Percentiles rank a stretch among this genome's conserved stretches.
Evolutionary conservation across 2,329 filamentous ascomycete species (phyloP).

Genomic region (Microsporum audouinii): DNA sequence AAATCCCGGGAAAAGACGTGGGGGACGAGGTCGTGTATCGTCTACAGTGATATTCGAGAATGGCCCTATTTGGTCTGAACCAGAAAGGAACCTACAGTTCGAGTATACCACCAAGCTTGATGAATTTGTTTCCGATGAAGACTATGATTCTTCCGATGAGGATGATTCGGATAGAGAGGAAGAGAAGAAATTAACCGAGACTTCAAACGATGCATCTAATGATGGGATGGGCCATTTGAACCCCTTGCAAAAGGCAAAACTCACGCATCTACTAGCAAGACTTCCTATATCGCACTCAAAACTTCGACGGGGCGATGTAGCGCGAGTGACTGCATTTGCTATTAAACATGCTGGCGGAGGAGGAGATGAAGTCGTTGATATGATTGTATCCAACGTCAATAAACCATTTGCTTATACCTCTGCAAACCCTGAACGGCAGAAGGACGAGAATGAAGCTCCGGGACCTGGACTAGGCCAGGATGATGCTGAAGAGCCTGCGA

Average conservation of each 20-base stretch:
- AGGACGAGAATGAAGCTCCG: conserved; percentile 10
- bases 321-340: conserved; percentile 74
- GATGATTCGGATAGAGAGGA: conserved; percentile 49
- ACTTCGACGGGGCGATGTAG: conserved; percentile 74
- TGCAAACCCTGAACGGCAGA: conserved; percentile 47
- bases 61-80: conserved; percentile 64
- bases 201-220: conserved; percentile 30
- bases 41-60: conserved; percentile 53
- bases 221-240: conserved; percentile 59
- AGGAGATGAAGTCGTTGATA: conserved; percentile 80
- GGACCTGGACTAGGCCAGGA: conserved; percentile 20
- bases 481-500: conserved; percentile 21
- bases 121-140: conserved; percentile 70
- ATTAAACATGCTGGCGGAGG: conserved; percentile 76
- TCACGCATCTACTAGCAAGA: conserved; percentile 71
- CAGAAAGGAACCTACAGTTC: conserved; percentile 61
- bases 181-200: conserved; percentile 34
- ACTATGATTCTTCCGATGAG: conserved; percentile 79
- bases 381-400: conserved; percentile 72
- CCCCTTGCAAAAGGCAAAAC: conserved; percentile 70
- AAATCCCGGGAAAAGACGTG: conserved; percentile 38
- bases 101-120: conserved; percentile 68
- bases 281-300: conserved; percentile 64
- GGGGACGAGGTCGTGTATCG: conserved; percentile 36
- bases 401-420: conserved; percentile 62